These are phyloP conservation scores for Dryadomyces quercus-mongolicae DNA, from an alignment of 2,329 filamentous ascomycete genomes.

Conservation along the genomic window DNA sequence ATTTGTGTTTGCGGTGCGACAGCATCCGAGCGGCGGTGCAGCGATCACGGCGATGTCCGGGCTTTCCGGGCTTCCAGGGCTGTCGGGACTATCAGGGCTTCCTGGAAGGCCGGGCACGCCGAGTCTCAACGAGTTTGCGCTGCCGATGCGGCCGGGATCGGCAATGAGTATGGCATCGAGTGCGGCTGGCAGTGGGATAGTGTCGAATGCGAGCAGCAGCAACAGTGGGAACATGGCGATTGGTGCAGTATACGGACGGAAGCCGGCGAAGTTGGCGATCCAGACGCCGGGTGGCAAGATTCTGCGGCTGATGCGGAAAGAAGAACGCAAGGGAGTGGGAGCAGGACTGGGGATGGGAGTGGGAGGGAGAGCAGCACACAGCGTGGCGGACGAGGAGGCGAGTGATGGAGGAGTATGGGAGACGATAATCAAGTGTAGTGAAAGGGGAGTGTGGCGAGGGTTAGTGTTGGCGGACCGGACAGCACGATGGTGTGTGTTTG, in stretches of 20 bases:
- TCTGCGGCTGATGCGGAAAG: constrained; percentile 72
- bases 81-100: constrained; percentile 39
- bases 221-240: constrained; percentile 34
- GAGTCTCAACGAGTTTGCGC: constrained; percentile 8
- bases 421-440: constrained; percentile 82
- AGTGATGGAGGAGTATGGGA: constrained; percentile 72
- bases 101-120: no score
- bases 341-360: constrained; percentile 28
- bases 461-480: constrained; percentile 73
- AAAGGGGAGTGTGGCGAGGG: constrained; percentile 69
- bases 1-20: constrained; percentile 90
- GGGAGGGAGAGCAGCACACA: constrained; percentile 23
- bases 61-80: background rate
- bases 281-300: constrained; percentile 94
- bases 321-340: constrained; percentile 45
- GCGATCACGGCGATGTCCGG: constrained; percentile 29
- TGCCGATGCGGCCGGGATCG: constrained; percentile 51
- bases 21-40: constrained; percentile 51
- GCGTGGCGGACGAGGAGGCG: constrained; percentile 37
- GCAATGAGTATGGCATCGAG: constrained; percentile 54
- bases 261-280: constrained; percentile 91
- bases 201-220: constrained; percentile 40
- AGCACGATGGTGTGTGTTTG: constrained; percentile 85
- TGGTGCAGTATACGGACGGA: constrained; percentile 42
- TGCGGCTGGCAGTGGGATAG: constrained; percentile 26